phyloP scores from a whole-genome alignment of 2,329 filamentous ascomycete species.

The Stromatinia cepivora region DNA sequence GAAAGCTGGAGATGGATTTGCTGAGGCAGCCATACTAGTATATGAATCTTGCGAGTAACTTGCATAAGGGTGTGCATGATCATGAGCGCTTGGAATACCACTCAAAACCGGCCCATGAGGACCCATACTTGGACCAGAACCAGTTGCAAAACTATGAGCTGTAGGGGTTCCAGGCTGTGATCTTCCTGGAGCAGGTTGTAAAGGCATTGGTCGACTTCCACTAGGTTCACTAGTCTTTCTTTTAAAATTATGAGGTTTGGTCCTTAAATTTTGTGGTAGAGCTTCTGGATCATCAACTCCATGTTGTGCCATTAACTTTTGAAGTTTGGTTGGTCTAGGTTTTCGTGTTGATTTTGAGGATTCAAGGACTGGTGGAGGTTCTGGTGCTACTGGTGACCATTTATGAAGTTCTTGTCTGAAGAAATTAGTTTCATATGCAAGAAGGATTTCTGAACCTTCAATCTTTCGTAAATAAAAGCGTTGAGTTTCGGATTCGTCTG shows the following conservation, averaged over 20 bases:
- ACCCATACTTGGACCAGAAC: conserved; percentile 29
- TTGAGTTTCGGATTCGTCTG: conserved; percentile 84
- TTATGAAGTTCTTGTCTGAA: conserved; percentile 94
- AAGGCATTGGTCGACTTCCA: conserved; percentile 34
- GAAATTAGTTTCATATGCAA: conserved; percentile 94
- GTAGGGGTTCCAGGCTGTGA: conserved; percentile 39
- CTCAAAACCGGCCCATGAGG: conserved; percentile 35
- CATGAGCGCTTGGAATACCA: conserved; percentile 33
- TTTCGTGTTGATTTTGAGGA: conserved; percentile 90
- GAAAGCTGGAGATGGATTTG: conserved; percentile 36
- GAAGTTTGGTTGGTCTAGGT: conserved; percentile 91
- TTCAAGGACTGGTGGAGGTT: conserved; percentile 81
- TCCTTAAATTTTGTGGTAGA: conserved; percentile 66
- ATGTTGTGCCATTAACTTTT: conserved; percentile 87
- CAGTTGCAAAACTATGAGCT: conserved; percentile 34
- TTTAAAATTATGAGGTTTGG: conserved; percentile 40
- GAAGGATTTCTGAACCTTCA: conserved; percentile 90
- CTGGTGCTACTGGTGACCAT: conserved; percentile 86
- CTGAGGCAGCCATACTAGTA: conserved; percentile 33
- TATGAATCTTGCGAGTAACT: conserved; percentile 34
- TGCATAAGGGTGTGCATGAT: conserved; percentile 37
- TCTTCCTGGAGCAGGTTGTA: conserved; percentile 40
- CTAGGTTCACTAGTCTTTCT: conserved; percentile 40
- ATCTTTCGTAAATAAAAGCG: conserved; percentile 97
- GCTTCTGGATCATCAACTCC: conserved; percentile 90